phyloP scores from a whole-genome alignment of 2,329 filamentous ascomycete species.

The Pyrenochaeta sp. region DNA sequence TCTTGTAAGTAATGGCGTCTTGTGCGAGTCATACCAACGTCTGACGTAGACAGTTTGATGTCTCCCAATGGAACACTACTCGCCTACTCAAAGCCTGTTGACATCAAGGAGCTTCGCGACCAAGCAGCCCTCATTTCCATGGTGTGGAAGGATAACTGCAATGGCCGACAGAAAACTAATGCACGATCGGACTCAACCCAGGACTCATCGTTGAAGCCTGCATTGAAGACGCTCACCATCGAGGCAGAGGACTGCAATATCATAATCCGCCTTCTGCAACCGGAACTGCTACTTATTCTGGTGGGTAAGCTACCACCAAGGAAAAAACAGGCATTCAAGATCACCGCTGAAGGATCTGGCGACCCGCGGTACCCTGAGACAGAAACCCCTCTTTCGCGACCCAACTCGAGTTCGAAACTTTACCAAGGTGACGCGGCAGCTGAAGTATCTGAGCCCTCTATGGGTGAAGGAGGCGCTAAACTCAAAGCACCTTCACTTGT shows the following conservation, averaged over 20 bases:
- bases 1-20: constrained; percentile 48
- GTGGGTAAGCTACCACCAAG: constrained; percentile 58
- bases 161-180: constrained; percentile 26
- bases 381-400: constrained; percentile 10
- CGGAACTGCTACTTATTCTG: constrained; percentile 57
- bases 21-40: background rate
- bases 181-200: constrained; percentile 12
- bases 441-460: constrained; percentile 4
- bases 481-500: constrained; percentile 42
- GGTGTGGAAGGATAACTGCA: constrained; percentile 57
- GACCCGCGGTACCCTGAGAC: constrained; percentile 50
- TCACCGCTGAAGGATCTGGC: constrained; percentile 54
- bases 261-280: constrained; percentile 57
- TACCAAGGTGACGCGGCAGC: constrained; percentile 13
- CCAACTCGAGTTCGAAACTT: constrained; percentile 13
- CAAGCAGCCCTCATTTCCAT: constrained; percentile 59
- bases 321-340: constrained; percentile 49
- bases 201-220: constrained; percentile 21
- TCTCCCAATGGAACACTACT: constrained; percentile 61
- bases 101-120: constrained; percentile 59
- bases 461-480: constrained; percentile 20
- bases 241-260: constrained; percentile 57
- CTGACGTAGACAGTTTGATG: constrained; percentile 52
- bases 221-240: constrained; percentile 56
- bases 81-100: constrained; percentile 58